A percentile compares a stretch with the other conserved stretches of the same genome.
These are phyloP conservation scores for Tuber magnatum DNA, from an alignment of 495 filamentous ascomycete genomes.

Conservation along the genomic window DNA sequence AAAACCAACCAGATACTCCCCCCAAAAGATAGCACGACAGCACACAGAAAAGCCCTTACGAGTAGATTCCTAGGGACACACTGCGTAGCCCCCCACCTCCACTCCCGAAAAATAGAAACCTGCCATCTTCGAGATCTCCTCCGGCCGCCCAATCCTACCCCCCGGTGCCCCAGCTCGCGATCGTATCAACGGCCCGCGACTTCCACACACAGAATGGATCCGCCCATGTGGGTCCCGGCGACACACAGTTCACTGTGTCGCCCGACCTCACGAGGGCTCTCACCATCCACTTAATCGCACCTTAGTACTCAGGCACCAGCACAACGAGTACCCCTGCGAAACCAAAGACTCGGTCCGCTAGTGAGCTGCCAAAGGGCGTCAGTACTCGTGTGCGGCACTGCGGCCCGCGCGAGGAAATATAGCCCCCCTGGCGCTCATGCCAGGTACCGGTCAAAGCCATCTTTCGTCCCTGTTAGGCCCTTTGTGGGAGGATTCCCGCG, in stretches of 20 bases:
- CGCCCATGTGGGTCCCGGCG: conserved; percentile 56
- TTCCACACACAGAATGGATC: conserved; percentile 62
- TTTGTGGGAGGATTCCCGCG: conserved; percentile 52
- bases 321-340: conserved; percentile 56
- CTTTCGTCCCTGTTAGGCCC: conserved; percentile 53
- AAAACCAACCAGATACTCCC: background rate
- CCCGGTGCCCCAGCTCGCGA: conserved; percentile 51
- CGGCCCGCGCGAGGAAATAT: conserved; percentile 56
- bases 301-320: conserved; percentile 52
- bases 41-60: background rate
- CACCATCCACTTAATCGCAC: conserved; percentile 64
- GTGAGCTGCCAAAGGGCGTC: conserved; percentile 54
- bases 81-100: background rate
- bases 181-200: conserved; percentile 51
- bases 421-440: conserved; percentile 63
- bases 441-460: conserved; percentile 54
- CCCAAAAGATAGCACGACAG: background rate
- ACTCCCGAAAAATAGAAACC: conserved; percentile 41
- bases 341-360: conserved; percentile 46
- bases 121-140: conserved; percentile 56
- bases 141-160: conserved; percentile 52
- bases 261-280: conserved; percentile 53
- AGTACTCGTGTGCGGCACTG: conserved; percentile 53
- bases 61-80: background rate
- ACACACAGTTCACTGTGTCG: conserved; percentile 58